Evolutionary conservation across 371 early-diverging fungal genomes (phyloP), one percentile per base, ranked within the genome.

Genomic region (Parasitella parasitica): DNA sequence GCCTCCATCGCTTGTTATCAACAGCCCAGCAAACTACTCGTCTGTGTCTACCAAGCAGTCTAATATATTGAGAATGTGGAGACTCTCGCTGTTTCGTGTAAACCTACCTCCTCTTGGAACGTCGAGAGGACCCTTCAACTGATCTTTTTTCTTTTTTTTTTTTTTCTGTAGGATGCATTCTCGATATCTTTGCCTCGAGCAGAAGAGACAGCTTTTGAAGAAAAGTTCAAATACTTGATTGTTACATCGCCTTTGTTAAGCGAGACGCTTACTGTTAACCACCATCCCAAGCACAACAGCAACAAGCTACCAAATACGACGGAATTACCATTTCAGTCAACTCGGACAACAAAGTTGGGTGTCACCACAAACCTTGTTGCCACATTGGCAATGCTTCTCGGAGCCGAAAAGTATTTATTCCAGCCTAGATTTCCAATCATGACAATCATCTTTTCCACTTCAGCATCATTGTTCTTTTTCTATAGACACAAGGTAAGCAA

Each of bases 181-280:
- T 71, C 76, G 9, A 66, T 71, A 6, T 70, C 72, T 20, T 54
- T 85, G 4, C 75, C 85, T 3, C 64, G 77, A 28, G 61, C 73
- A 11, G 86, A 86, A 65, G 85, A 86, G 70, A 70, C 72, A 32
- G 84, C 81, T 16, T 88, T 88, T 66, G 86, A 86, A 61, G 88
- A 88, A 37, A 83, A 84, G 13, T 86, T 88, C 70, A 86, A 85
- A 55, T 86, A 86, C 63, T 64, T 86, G 16, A 78, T 88, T 48
- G 84, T 82, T 28, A 86, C 87, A 2, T 88, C 88, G 0, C 84
- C 87, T 1, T 75, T 88, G 27, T 65, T 88, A 20, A 86, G 72
- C 54, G 83, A 84, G 52, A 65, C 57, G 2, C 68, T 76, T 4
- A 77, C 82, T 1, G 66, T 82, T 34, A 83, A 85, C 36, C 64